Conservation (phyloP, 768 basidiomycete genomes). For the Tylopilus rubrobrunneus region DNA sequence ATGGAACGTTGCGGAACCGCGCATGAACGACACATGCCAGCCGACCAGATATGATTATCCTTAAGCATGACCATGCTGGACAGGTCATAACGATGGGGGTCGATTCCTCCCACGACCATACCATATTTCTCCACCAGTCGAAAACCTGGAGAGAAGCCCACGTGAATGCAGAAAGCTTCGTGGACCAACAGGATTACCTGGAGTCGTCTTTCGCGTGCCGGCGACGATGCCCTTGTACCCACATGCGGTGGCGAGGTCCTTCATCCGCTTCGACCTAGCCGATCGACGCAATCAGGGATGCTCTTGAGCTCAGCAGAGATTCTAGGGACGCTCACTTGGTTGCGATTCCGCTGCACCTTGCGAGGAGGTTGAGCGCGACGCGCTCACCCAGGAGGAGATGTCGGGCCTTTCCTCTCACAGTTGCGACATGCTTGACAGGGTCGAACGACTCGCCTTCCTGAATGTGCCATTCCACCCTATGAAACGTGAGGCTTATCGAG, state of each 20-base stretch:
- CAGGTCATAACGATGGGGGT: conserved; percentile 93
- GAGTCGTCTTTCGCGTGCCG: conserved; percentile 96
- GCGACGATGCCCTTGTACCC: conserved; percentile 89
- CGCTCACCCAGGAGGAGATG: conserved; percentile 89
- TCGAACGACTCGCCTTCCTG: conserved; percentile 79
- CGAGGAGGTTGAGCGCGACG: conserved; percentile 88
- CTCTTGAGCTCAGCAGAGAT: background rate
- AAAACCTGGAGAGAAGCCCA: conserved; percentile 53
- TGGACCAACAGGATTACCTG: conserved; percentile 42
- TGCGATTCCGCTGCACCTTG: conserved; percentile 95
- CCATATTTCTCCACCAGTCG: conserved; percentile 97
- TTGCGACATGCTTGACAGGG: conserved; percentile 83
- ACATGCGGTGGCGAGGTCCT: conserved; percentile 68
- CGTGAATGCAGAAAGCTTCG: conserved; percentile 3
- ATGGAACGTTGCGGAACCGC: background rate
- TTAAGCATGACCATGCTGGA: conserved; percentile 99
- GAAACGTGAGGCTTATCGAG: background rate
- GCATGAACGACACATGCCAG: conserved; percentile 45
- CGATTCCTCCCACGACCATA: conserved; percentile 97
- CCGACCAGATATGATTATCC: conserved; percentile 99
- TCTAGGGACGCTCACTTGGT: conserved; percentile 61
- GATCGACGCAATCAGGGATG: background rate
- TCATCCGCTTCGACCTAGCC: conserved; percentile 74
- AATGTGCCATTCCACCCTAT: conserved; percentile 91
- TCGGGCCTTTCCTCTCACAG: conserved; percentile 85